Percentiles rank a stretch among this genome's conserved stretches.
Evolutionary conservation across 768 basidiomycete species (phyloP).

Genomic region (Neoboletus brunneissimus): DNA sequence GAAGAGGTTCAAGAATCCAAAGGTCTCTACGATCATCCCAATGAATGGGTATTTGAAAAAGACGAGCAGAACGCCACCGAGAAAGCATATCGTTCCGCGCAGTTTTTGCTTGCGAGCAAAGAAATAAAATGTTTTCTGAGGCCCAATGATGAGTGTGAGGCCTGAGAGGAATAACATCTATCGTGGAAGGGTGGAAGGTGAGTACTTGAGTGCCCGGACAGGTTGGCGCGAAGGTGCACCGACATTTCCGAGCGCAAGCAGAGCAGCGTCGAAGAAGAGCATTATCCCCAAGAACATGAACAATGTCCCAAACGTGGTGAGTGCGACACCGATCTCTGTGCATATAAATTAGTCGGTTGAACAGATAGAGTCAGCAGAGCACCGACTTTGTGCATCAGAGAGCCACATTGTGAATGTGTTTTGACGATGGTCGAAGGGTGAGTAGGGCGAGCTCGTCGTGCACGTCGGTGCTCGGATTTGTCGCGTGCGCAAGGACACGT

Average conservation of each 20-base stretch:
- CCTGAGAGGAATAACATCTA: constrained; percentile 96
- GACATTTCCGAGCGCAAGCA: constrained; percentile 97
- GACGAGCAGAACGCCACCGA: constrained; percentile 88
- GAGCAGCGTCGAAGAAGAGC: constrained; percentile 93
- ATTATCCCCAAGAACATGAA: constrained; percentile 97
- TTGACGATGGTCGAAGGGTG: constrained; percentile 7
- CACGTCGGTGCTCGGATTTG: not conserved
- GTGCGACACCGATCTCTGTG: constrained; percentile 91
- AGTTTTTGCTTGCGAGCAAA: constrained; percentile 95
- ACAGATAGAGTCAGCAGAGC: not conserved
- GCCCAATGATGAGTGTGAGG: constrained; percentile 94
- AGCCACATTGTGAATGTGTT: constrained; percentile 42
- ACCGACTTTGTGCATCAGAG: constrained; percentile 50
- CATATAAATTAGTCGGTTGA: constrained; percentile 1
- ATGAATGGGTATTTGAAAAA: constrained; percentile 95
- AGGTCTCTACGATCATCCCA: constrained; percentile 90
- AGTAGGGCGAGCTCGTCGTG: not conserved
- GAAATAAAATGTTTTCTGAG: constrained; percentile 96
- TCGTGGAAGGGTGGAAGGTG: not conserved
- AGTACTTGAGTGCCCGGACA: constrained; percentile 2
- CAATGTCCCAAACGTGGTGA: constrained; percentile 90
- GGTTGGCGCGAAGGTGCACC: constrained; percentile 22
- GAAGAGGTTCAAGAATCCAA: constrained; percentile 96
- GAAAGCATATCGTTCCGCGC: constrained; percentile 83
- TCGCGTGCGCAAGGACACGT: constrained; percentile 20